Evolutionary conservation across 139 green algal species (phyloP).

Genomic region (Nannochloris sp.): DNA sequence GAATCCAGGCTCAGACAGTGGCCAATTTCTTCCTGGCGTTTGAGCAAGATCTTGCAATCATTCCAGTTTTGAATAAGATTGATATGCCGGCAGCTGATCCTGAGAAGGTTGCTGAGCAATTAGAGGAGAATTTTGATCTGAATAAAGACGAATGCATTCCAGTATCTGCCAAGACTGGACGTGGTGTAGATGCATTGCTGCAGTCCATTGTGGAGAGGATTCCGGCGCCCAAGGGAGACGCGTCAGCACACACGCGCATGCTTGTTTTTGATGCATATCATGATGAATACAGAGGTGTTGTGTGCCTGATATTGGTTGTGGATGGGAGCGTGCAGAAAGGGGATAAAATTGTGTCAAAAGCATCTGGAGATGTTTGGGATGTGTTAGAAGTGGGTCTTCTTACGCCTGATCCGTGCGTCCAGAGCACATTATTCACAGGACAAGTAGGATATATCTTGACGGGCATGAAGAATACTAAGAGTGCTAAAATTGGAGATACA

Average conservation of each 20-base stretch:
- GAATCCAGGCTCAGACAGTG: constrained; percentile 69
- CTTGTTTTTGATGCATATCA: constrained; percentile 78
- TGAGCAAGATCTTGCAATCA: constrained; percentile 74
- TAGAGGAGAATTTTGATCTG: constrained; percentile 65
- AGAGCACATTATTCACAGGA: constrained; percentile 51
- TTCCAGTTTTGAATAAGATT: constrained; percentile 91
- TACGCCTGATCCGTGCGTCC: constrained; percentile 48
- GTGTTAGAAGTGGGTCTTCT: constrained; percentile 64
- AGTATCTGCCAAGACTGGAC: constrained; percentile 64
- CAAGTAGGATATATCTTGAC: constrained; percentile 88
- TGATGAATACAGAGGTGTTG: constrained; percentile 32
- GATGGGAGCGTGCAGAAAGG: constrained; percentile 58
- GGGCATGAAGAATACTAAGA: constrained; percentile 67
- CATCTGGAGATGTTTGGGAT: constrained; percentile 54
- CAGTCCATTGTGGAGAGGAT: constrained; percentile 62
- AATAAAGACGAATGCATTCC: constrained; percentile 28
- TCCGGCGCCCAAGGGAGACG: constrained; percentile 33
- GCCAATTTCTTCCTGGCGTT: constrained; percentile 91
- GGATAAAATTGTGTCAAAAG: constrained; percentile 36
- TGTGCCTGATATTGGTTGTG: constrained; percentile 63
- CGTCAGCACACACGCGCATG: constrained; percentile 38
- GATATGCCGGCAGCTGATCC: constrained; percentile 76
- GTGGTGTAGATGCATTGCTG: constrained; percentile 54
- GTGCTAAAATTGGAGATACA: constrained; percentile 73
- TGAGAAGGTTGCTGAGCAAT: constrained; percentile 46